These are phyloP conservation scores for Globisporangium lucens DNA, from an alignment of 352 stramenopile genomes.

Conservation along the genomic window DNA sequence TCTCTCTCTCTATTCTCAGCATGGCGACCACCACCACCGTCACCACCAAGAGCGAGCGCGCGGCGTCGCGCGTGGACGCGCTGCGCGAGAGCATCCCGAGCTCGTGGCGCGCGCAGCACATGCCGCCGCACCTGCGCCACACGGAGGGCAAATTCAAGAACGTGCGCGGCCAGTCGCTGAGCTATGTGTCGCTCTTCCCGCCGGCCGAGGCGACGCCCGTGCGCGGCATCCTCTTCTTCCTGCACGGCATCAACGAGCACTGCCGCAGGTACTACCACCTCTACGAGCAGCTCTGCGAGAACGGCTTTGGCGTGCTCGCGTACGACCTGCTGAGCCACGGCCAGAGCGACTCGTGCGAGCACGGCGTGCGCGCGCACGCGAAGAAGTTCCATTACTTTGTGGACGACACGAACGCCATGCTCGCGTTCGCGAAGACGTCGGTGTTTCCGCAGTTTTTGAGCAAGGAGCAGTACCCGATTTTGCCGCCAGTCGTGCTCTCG, in stretches of 20 bases:
- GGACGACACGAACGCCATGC: slow-evolving; percentile 49
- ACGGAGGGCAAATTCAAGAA: slow-evolving; percentile 37
- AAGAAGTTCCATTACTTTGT: slow-evolving; percentile 44
- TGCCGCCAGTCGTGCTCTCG: slow-evolving; percentile 22
- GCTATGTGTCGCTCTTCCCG: slow-evolving; percentile 41
- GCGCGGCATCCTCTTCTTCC: slow-evolving; percentile 44
- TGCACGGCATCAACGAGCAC: slow-evolving; percentile 53
- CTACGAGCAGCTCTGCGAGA: slow-evolving; percentile 35
- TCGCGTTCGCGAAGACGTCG: slow-evolving; percentile 32
- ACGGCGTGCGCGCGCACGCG: slow-evolving; percentile 29
- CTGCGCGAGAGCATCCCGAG: slow-evolving; percentile 15
- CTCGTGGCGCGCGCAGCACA: slow-evolving; percentile 26
- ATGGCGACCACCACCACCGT: background rate
- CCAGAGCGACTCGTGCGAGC: slow-evolving; percentile 32
- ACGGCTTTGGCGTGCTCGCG: slow-evolving; percentile 40
- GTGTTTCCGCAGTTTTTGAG: slow-evolving; percentile 27
- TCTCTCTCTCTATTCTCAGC: background rate
- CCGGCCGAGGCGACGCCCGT: slow-evolving; percentile 7
- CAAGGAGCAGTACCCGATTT: background rate
- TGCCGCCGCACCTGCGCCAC: slow-evolving; percentile 34
- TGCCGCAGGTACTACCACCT: slow-evolving; percentile 39
- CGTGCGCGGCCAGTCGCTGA: slow-evolving; percentile 37
- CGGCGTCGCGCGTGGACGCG: slow-evolving; percentile 7
- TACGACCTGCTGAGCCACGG: slow-evolving; percentile 54
- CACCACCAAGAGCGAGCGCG: background rate